Evolutionary conservation across 2,329 filamentous ascomycete genomes (phyloP), one percentile per base, ranked within the genome.

Genomic region (Aspergillus melleus): DNA sequence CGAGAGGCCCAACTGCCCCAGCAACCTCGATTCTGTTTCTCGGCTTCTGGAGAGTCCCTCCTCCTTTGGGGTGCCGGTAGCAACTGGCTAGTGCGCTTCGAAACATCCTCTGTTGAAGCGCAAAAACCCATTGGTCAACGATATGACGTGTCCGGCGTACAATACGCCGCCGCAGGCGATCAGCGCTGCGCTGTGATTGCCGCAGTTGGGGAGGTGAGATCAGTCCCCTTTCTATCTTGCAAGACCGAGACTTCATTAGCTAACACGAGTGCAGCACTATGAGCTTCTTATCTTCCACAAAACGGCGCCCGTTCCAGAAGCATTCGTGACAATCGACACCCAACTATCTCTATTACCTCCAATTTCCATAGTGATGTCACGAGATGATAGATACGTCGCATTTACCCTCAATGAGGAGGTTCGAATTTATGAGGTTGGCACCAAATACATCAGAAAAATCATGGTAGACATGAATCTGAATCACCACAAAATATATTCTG

Each of bases 131-230:
- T 70, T 55, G 64, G 69, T 9, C 71, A 72, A 50, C 70, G 62
- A 52, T 75, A 75, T 52, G 71, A 74, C 57, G 64, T 72, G n/a
- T 58, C 69, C 4, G 63, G 66, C 3, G 68, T 74, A 8, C 72
- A 74, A 57, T 67, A 68, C 54, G 71, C 65, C 36, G 72, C 72
- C 8, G 70, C 70, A 39, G 74, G 74, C 12, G 66, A 72, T 50
- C 66, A 68, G 52, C 70, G 70, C 53, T 75, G 72, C 58, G 74
- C 71, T 10, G 61, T 74, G 5, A 66, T 76, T 49, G 64, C 69
- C 49, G 57, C 65, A 14, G 64, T 58, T 56, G 67, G 66, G 57
- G 64, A 67, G 62, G 68, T 70, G 55, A 60, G 42, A 36, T 24
- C 16, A 19, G 4, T 6, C 36, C 16, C 14, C 8, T 16, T 42